Percentiles rank a stretch among this genome's conserved stretches.
These are phyloP conservation scores for Tylopilus plumbeoviolaceoides DNA, from an alignment of 768 basidiomycete genomes.

Conservation along the genomic window DNA sequence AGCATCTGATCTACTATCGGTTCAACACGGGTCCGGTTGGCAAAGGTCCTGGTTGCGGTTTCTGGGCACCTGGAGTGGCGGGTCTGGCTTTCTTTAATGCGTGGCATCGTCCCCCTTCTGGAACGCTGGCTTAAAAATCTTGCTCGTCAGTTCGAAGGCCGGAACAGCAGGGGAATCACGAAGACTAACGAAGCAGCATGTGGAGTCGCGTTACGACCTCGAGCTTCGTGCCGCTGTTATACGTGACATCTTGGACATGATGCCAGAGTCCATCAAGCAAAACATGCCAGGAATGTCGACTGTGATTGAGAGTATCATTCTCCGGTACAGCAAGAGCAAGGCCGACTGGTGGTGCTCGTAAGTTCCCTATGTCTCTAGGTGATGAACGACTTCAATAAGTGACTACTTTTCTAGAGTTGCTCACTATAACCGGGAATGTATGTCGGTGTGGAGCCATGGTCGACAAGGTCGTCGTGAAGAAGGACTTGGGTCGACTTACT, in stretches of 20 bases:
- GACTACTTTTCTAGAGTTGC: conserved; percentile 57
- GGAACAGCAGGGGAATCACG: conserved; percentile 93
- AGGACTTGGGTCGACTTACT: conserved; percentile 96
- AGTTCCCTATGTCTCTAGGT: conserved; percentile 24
- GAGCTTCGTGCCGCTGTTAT: conserved; percentile 98
- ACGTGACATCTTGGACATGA: conserved; percentile 99
- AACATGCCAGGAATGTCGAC: conserved; percentile 99
- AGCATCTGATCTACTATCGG: too few species aligned
- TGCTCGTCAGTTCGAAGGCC: conserved; percentile 96
- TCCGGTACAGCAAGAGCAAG: conserved; percentile 99
- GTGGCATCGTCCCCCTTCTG: conserved; percentile 95
- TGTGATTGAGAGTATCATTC: conserved; percentile 97
- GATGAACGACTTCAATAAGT: neutral
- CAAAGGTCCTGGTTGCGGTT: too few species aligned
- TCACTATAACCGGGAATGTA: conserved; percentile 97
- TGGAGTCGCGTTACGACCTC: conserved; percentile 97
- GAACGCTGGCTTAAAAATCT: conserved; percentile 98
- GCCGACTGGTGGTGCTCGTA: conserved; percentile 98
- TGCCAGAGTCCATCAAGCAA: conserved; percentile 99
- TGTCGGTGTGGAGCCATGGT: conserved; percentile 94
- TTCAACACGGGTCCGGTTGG: too few species aligned
- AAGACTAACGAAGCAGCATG: conserved; percentile 98
- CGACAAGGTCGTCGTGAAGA: conserved; percentile 98
- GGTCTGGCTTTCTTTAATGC: conserved; percentile 99
- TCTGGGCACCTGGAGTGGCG: too few species aligned